Percentiles rank a stretch among this genome's conserved stretches.
These are phyloP conservation scores for Tilletia setariae DNA, from an alignment of 1,284 basidiomycete genomes.

Conservation along the genomic window DNA sequence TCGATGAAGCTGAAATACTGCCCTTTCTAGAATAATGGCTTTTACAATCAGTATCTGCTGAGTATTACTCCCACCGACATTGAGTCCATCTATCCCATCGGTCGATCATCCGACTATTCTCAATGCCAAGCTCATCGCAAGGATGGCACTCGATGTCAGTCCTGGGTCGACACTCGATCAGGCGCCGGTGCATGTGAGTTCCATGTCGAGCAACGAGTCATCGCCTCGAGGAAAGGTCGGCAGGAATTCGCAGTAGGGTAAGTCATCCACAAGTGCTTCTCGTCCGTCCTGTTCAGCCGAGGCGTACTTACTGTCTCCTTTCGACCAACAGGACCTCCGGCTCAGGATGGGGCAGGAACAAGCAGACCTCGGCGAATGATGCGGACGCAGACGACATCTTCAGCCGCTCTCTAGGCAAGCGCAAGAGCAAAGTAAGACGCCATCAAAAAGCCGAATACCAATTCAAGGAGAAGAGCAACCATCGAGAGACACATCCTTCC, in stretches of 20 bases:
- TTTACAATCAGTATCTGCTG: constrained; percentile 65
- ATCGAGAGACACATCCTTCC: background rate
- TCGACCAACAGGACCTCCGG: background rate
- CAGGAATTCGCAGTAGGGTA: constrained; percentile 68
- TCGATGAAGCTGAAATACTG: background rate
- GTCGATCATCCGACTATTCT: constrained; percentile 77
- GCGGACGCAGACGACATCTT: constrained; percentile 16
- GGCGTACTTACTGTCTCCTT: background rate
- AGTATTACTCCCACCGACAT: constrained; percentile 80
- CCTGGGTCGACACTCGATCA: constrained; percentile 56
- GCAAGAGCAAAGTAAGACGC: background rate
- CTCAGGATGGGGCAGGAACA: constrained; percentile 8
- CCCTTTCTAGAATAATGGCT: constrained; percentile 8
- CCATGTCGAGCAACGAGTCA: constrained; percentile 77
- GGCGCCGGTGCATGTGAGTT: constrained; percentile 68
- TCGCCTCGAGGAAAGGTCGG: constrained; percentile 67
- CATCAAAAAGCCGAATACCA: background rate
- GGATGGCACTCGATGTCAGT: constrained; percentile 75
- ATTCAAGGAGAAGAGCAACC: background rate
- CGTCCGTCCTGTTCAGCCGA: too few relatives aligned
- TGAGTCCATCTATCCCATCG: constrained; percentile 76
- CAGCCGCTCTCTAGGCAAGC: background rate
- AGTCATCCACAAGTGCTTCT: constrained; percentile 22
- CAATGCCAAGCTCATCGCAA: constrained; percentile 69
- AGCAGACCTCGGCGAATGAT: background rate